A percentile compares a stretch with the other conserved stretches of the same genome.
Evolutionary conservation across 345 rosid species (phyloP).

Genomic region (Aquilaria malaccensis): DNA sequence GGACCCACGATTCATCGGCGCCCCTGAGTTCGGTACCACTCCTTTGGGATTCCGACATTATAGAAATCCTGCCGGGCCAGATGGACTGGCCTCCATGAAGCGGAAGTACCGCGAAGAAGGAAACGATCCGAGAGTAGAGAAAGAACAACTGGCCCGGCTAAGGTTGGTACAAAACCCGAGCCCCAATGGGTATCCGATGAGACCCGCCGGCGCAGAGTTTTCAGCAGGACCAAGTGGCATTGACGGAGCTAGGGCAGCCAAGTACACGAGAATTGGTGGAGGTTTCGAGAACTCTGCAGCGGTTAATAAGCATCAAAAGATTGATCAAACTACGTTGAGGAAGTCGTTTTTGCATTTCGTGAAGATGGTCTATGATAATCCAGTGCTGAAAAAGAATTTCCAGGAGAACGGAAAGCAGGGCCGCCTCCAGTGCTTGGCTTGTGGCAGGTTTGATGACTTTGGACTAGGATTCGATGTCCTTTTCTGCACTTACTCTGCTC

Average conservation of each 20-base stretch:
- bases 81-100: constrained; percentile 36
- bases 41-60: constrained; percentile 38
- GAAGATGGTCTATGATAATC: constrained; percentile 60
- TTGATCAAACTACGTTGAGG: constrained; percentile 54
- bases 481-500: constrained; percentile 11
- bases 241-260: constrained; percentile 48
- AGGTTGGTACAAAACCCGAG: constrained; percentile 34
- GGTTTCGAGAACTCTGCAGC: constrained; percentile 20
- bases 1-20: constrained; percentile 14
- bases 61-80: constrained; percentile 32
- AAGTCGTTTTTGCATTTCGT: constrained; percentile 65
- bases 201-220: constrained; percentile 10
- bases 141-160: constrained; percentile 31
- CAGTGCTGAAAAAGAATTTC: constrained; percentile 51
- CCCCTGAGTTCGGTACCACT: constrained; percentile 22
- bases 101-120: constrained; percentile 55
- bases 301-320: constrained; percentile 33
- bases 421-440: constrained; percentile 68
- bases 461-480: constrained; percentile 16
- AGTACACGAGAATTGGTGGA: constrained; percentile 39
- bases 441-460: constrained; percentile 67
- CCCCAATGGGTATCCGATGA: constrained; percentile 24
- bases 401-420: constrained; percentile 81
- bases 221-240: constrained; percentile 32
- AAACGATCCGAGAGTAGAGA: constrained; percentile 27